Evolutionary conservation across 768 basidiomycete species (phyloP).

Genomic region (Kwoniella sp.): DNA sequence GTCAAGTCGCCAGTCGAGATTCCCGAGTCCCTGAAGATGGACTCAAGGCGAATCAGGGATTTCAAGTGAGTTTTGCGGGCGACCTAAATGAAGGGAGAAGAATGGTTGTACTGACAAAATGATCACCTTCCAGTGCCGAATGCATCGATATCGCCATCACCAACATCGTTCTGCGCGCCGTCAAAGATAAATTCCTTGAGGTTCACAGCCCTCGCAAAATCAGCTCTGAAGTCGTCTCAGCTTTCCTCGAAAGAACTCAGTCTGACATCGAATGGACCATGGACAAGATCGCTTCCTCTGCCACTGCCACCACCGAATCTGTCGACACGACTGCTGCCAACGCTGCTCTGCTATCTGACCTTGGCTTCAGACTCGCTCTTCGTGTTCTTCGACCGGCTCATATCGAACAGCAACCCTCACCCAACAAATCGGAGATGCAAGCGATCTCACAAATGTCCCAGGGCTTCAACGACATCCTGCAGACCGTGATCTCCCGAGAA

Average conservation of each 20-base stretch:
- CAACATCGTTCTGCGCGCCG: constrained; percentile 79
- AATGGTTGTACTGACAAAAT: constrained; percentile 61
- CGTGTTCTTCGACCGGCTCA: constrained; percentile 20
- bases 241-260: constrained; percentile 7
- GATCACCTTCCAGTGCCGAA: constrained; percentile 74
- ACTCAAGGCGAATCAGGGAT: constrained; percentile 32
- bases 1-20: constrained; percentile 28
- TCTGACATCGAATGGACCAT: constrained; percentile 19
- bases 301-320: background rate
- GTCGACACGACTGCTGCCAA: background rate
- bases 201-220: constrained; percentile 7
- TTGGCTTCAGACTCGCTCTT: constrained; percentile 34
- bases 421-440: constrained; percentile 9
- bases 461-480: constrained; percentile 14
- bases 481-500: constrained; percentile 10
- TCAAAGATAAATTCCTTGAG: constrained; percentile 64
- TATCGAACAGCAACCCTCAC: background rate
- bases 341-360: constrained; percentile 8
- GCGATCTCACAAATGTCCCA: background rate
- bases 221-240: background rate
- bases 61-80: constrained; percentile 33
- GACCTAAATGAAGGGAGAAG: constrained; percentile 40
- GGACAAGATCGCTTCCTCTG: constrained; percentile 7
- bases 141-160: constrained; percentile 72
- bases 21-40: constrained; percentile 52